phyloP scores from a whole-genome alignment of 2,329 filamentous ascomycete genomes.

The Arthrinium phaeospermum region DNA sequence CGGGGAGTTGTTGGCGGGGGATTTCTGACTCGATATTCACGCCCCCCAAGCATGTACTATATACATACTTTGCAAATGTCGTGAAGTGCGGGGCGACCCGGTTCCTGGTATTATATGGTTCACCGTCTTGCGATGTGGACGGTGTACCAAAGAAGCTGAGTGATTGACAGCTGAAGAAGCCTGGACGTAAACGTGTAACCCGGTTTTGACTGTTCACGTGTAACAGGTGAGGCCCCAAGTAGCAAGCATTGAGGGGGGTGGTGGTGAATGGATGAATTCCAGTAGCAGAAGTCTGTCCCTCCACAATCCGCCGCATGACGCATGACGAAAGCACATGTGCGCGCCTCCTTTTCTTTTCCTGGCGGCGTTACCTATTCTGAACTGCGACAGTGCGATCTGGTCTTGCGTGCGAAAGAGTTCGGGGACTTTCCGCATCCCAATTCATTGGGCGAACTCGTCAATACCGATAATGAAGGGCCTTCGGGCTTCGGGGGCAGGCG shows the following conservation, averaged over 20 bases:
- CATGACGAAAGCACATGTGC: constrained; percentile 2
- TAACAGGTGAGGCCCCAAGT: constrained; percentile 8
- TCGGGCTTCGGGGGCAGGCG: not conserved
- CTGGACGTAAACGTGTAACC: not conserved
- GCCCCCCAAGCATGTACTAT: not conserved
- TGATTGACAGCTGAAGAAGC: constrained; percentile 4
- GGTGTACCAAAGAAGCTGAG: not conserved
- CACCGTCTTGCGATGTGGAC: not conserved
- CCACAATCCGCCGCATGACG: not conserved
- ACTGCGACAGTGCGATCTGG: not conserved
- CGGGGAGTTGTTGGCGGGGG: constrained; percentile 1
- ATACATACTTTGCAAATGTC: not conserved
- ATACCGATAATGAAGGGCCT: not conserved
- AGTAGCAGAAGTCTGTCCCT: not conserved
- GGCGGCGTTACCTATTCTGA: not conserved
- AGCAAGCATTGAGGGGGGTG: not conserved
- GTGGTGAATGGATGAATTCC: not conserved
- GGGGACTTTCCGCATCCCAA: not conserved
- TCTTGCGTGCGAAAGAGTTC: not conserved
- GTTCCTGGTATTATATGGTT: constrained; percentile 1
- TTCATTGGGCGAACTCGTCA: not conserved
- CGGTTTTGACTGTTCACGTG: not conserved
- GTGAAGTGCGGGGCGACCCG: not conserved
- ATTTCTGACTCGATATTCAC: not conserved
- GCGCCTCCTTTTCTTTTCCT: not conserved